Evolutionary conservation across 2,329 filamentous ascomycete genomes (phyloP), one percentile per base, ranked within the genome.

Genomic region (Stenocarpella maydis): DNA sequence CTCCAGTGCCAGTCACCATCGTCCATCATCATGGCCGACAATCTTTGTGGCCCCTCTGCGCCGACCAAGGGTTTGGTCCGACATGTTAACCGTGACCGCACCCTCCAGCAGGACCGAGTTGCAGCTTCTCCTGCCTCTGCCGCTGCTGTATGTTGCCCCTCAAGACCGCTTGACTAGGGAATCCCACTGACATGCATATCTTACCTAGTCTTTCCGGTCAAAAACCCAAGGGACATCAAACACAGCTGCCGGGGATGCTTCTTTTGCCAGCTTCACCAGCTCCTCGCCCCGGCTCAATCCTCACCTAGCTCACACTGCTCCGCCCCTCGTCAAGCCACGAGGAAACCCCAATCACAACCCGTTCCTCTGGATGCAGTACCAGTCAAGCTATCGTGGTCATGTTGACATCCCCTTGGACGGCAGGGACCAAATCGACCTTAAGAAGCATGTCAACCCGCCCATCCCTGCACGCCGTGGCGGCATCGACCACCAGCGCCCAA

Each of bases 31-130:
- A 84, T 84, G 82, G 75, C 80, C 12, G 80, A 82, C 70, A 76
- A 74, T 64, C 72, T 92, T 68, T 95, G 92, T 78, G 91, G 92
- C 70, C 91, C 92, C 21, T 92, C 92, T 15, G 94, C 92, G 79
- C 86, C 91, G 72, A 86, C 93, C 65, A 92, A 93, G 79, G 90
- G 87, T 76, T 88, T 94, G 77, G 87, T 91, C 75, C 90, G 91
- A 75, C 91, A 94, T 78, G 82, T 88, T 14, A 85, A 90, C 60
- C 85, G 88, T 72, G 91, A 94, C 77, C 85, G 90, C 67, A 90
- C 90, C 12, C 83, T 92, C 60, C 91, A 94, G 76, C 92, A 93
- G 78, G 92, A 94, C 79, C 89, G 91, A 64, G 75, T 92, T 55
- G 72, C 72, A 39, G 71, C 69, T 64, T 66, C 73, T 19, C 72